Conservation (phyloP, 2,329 filamentous ascomycete species). For the Paecilomyces niveus region DNA sequence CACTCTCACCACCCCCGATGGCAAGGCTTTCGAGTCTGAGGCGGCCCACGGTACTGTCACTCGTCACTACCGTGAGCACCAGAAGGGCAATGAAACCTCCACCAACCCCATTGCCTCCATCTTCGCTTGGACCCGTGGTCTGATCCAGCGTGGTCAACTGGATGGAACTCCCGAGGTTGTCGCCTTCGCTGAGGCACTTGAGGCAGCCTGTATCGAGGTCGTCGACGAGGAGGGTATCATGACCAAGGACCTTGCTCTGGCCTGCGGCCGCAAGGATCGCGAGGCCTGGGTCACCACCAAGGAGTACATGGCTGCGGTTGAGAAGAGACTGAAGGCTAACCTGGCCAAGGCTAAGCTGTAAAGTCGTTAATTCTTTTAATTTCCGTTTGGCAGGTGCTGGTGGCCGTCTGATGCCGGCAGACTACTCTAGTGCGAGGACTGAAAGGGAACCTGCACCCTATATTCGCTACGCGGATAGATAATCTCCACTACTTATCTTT, state of each 20-base stretch:
- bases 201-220: constrained; percentile 89
- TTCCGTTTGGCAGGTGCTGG: background rate
- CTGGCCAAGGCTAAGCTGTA: constrained; percentile 41
- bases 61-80: constrained; percentile 96
- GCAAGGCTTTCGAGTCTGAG: constrained; percentile 95
- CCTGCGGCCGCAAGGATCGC: constrained; percentile 79
- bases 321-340: constrained; percentile 75
- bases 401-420: background rate
- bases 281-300: constrained; percentile 84
- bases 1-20: constrained; percentile 91
- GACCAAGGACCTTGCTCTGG: constrained; percentile 98
- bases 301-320: constrained; percentile 88
- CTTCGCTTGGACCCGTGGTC: constrained; percentile 96
- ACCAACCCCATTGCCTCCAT: constrained; percentile 99
- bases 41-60: constrained; percentile 98
- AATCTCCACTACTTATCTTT: background rate
- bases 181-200: constrained; percentile 82
- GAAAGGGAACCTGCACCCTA: background rate
- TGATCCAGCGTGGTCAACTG: constrained; percentile 86
- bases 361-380: constrained; percentile 9
- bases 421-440: background rate
- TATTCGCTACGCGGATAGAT: background rate
- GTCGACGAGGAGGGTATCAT: constrained; percentile 93
- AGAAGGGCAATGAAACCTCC: constrained; percentile 93
- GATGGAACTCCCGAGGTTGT: constrained; percentile 89